These are phyloP conservation scores for Parsonsia alboflavescens DNA, from an alignment of 257 asterid genomes.

Conservation along the genomic window DNA sequence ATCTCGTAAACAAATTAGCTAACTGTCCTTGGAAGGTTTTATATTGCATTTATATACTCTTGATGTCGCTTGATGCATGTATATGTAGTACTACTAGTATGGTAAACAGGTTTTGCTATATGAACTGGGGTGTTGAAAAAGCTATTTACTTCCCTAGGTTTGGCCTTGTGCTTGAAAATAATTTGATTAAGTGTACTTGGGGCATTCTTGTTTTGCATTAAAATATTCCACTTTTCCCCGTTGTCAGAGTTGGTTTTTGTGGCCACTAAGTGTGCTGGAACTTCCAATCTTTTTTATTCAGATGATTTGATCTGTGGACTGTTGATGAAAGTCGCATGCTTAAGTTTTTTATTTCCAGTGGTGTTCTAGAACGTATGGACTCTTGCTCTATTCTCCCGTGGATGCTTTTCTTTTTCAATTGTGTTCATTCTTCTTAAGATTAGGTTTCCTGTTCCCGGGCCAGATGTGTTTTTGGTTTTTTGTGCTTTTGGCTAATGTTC, in stretches of 20 bases:
- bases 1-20: neutral
- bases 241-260: neutral
- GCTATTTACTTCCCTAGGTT: neutral
- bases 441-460: too few species aligned
- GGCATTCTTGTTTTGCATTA: neutral
- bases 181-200: neutral
- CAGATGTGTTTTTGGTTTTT: neutral
- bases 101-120: neutral
- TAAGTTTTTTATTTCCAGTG: neutral
- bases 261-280: too few species aligned
- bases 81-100: neutral
- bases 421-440: neutral
- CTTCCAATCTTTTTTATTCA: neutral
- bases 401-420: neutral
- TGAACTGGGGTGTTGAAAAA: neutral
- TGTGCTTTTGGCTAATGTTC: neutral
- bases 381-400: neutral
- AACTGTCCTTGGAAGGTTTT: neutral
- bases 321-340: neutral
- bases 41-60: neutral
- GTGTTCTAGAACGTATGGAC: neutral
- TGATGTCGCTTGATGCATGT: neutral
- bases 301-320: neutral
- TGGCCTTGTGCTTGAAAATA: neutral
- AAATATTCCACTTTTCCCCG: neutral